These are phyloP conservation scores for Myrica gale DNA, from an alignment of 306 rosid genomes.

Conservation along the genomic window DNA sequence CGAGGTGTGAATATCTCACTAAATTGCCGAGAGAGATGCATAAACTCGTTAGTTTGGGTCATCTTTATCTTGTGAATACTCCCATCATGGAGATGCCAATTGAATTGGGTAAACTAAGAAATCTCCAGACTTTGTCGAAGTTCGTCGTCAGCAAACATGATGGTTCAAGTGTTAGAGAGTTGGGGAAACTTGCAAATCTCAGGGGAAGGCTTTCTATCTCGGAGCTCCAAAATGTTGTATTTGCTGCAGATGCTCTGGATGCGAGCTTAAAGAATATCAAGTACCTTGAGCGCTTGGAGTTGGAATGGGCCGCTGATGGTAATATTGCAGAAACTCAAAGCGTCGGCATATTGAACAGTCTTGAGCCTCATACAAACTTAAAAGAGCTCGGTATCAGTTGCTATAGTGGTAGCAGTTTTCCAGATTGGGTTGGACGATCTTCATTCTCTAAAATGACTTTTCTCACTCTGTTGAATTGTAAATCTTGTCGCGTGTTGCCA, in stretches of 20 bases:
- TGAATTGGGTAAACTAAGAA: background rate
- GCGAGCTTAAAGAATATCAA: slow-evolving; percentile 5
- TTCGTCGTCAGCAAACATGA: slow-evolving; percentile 11
- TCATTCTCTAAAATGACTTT: slow-evolving; percentile 14
- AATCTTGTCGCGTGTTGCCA: background rate
- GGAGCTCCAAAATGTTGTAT: slow-evolving; percentile 12
- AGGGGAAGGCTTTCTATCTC: slow-evolving; percentile 1
- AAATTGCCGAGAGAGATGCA: background rate
- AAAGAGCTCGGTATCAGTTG: background rate
- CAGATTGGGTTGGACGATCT: background rate
- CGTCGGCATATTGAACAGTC: slow-evolving; percentile 22
- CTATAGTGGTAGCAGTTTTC: slow-evolving; percentile 11
- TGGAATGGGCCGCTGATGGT: background rate
- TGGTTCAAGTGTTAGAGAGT: slow-evolving; percentile 1
- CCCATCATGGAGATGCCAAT: background rate
- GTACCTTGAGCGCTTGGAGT: background rate
- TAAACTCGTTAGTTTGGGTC: background rate
- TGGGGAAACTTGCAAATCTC: slow-evolving; percentile 23
- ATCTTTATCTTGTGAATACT: background rate
- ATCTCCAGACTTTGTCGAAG: slow-evolving; percentile 21
- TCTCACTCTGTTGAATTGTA: background rate
- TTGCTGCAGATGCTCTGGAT: slow-evolving; percentile 9
- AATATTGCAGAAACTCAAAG: background rate
- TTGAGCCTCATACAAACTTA: slow-evolving; percentile 24
- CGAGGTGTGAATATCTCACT: background rate